phyloP scores from a whole-genome alignment of 2,329 filamentous ascomycete genomes.

The Colletotrichum sp. region DNA sequence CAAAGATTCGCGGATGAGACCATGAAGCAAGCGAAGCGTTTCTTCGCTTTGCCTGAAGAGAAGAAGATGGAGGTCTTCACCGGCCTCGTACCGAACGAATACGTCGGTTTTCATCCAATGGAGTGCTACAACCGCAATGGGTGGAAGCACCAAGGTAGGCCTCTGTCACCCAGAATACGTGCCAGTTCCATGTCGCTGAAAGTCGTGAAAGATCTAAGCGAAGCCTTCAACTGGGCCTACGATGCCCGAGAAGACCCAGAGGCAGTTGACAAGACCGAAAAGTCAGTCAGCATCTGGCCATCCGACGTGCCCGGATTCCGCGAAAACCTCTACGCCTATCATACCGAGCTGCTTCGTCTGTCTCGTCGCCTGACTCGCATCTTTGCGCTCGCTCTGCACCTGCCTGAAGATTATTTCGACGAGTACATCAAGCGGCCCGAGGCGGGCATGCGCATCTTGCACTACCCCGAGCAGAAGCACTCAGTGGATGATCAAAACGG shows the following conservation, averaged over 20 bases:
- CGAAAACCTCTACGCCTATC: slow-evolving; percentile 37
- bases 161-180: not conserved
- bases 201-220: slow-evolving; percentile 30
- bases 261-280: slow-evolving; percentile 29
- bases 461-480: slow-evolving; percentile 42
- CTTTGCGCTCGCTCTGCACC: slow-evolving; percentile 44
- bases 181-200: slow-evolving; percentile 19
- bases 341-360: slow-evolving; percentile 37
- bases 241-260: slow-evolving; percentile 32
- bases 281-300: slow-evolving; percentile 32
- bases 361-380: slow-evolving; percentile 41
- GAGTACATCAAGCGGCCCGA: slow-evolving; percentile 34
- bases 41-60: slow-evolving; percentile 47
- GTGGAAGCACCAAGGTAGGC: slow-evolving; percentile 38
- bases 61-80: slow-evolving; percentile 54
- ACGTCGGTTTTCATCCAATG: slow-evolving; percentile 39
- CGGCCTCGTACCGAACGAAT: slow-evolving; percentile 37
- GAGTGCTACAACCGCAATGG: slow-evolving; percentile 43
- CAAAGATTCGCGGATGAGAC: slow-evolving; percentile 31
- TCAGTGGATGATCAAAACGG: slow-evolving; percentile 28
- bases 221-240: slow-evolving; percentile 39
- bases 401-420: slow-evolving; percentile 46
- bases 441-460: slow-evolving; percentile 39
- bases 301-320: slow-evolving; percentile 38
- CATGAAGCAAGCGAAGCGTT: slow-evolving; percentile 40